Conservation (phyloP, 805 yeast genomes). For the Myxozyma geophila region DNA sequence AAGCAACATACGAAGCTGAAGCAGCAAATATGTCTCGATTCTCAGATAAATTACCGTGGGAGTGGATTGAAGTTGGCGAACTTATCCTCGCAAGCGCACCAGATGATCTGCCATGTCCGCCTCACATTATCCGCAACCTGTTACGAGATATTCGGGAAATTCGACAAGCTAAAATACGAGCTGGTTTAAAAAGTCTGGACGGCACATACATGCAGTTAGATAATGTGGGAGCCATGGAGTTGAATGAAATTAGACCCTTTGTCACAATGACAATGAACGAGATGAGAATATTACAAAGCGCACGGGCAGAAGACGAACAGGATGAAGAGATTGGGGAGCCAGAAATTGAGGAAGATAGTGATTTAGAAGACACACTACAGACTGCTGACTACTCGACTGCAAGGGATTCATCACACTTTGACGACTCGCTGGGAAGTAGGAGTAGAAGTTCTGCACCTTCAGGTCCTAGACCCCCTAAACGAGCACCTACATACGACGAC, state of each 20-base stretch:
- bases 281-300: constrained; percentile 58
- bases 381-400: neutral
- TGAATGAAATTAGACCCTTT: constrained; percentile 86
- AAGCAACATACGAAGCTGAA: constrained; percentile 69
- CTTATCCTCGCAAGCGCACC: constrained; percentile 67
- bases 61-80: constrained; percentile 85
- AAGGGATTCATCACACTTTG: constrained; percentile 6
- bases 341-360: constrained; percentile 17
- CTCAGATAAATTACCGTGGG: constrained; percentile 70
- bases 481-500: constrained; percentile 11
- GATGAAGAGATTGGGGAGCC: constrained; percentile 14
- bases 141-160: constrained; percentile 86
- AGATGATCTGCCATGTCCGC: constrained; percentile 77
- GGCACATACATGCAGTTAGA: constrained; percentile 83
- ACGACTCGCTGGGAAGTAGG: constrained; percentile 10
- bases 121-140: constrained; percentile 68
- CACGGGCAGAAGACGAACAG: constrained; percentile 35
- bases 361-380: constrained; percentile 7
- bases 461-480: neutral
- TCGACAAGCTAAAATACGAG: constrained; percentile 76
- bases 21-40: constrained; percentile 60
- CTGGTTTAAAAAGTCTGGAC: constrained; percentile 77
- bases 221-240: constrained; percentile 79
- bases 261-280: constrained; percentile 80
- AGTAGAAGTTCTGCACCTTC: constrained; percentile 15